These are phyloP conservation scores for Aspergillus sclerotiicarbonarius DNA, from an alignment of 495 filamentous ascomycete genomes.

Conservation along the genomic window DNA sequence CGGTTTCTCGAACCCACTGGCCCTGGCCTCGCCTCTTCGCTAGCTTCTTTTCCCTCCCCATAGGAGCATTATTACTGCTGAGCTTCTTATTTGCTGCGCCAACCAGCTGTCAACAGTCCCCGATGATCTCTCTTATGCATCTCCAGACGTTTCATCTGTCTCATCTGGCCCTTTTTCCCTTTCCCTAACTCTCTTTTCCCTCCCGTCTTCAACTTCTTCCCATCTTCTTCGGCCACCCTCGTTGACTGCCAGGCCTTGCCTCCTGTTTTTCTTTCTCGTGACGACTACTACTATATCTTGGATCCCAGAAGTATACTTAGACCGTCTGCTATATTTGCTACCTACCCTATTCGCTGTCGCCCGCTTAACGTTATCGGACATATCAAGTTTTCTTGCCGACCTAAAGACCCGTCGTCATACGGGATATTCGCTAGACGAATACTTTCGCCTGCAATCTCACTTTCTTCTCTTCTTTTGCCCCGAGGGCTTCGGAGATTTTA, in stretches of 20 bases:
- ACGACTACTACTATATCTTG: constrained; percentile 6
- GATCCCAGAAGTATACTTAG: constrained; percentile 5
- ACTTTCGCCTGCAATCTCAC: background rate
- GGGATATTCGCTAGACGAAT: background rate
- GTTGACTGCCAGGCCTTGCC: background rate
- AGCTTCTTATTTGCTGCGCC: constrained; percentile 24
- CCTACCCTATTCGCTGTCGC: background rate
- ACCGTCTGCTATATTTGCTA: background rate
- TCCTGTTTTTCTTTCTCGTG: background rate
- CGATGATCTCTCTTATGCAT: constrained; percentile 26
- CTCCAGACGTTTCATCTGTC: constrained; percentile 23
- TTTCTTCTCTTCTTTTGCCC: background rate
- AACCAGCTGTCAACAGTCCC: constrained; percentile 25
- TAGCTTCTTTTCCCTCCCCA: constrained; percentile 14
- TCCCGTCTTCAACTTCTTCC: constrained; percentile 7
- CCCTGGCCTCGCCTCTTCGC: constrained; percentile 21
- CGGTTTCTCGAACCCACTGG: constrained; percentile 10
- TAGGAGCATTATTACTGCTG: constrained; percentile 17
- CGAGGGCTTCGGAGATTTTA: background rate
- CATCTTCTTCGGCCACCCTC: constrained; percentile 8
- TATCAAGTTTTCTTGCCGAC: background rate
- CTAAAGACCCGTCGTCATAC: background rate
- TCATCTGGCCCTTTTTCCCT: constrained; percentile 12
- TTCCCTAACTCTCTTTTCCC: constrained; percentile 15
- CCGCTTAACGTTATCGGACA: background rate